Evolutionary conservation across 176 grass and related monocot genomes (phyloP).

Genomic region (Pharus latifolius): DNA sequence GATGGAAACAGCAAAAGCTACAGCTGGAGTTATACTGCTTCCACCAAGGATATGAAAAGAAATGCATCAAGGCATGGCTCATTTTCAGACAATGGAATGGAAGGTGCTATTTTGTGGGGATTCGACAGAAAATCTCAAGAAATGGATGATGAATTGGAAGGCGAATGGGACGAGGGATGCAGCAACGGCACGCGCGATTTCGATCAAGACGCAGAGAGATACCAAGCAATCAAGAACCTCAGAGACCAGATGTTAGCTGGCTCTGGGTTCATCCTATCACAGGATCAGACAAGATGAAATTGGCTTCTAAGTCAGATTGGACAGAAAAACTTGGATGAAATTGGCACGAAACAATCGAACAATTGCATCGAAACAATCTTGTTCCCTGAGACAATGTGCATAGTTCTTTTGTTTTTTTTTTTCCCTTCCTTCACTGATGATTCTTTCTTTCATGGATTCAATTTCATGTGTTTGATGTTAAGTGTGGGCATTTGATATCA

Average conservation of each 20-base stretch:
- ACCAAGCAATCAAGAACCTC: conserved; percentile 68
- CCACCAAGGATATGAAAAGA: conserved; percentile 5
- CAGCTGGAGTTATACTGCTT: conserved; percentile 32
- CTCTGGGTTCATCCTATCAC: conserved; percentile 36
- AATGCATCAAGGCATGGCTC: neutral
- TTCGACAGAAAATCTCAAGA: neutral
- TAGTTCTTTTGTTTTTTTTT: neutral
- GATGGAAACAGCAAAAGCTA: conserved; percentile 30
- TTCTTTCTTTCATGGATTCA: neutral
- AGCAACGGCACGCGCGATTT: conserved; percentile 22
- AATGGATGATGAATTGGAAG: neutral
- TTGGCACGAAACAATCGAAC: neutral
- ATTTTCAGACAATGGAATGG: neutral
- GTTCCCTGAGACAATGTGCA: neutral
- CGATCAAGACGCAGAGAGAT: conserved; percentile 59
- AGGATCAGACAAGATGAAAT: neutral
- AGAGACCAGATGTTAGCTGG: conserved; percentile 75
- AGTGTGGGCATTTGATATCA: too few species aligned
- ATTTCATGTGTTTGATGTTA: too few species aligned
- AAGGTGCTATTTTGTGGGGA: neutral
- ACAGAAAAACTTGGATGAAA: neutral
- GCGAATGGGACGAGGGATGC: conserved; percentile 14
- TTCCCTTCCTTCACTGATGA: neutral
- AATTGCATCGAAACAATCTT: neutral
- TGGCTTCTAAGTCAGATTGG: neutral